Evolutionary conservation across 202 grass and related monocot genomes (phyloP).

Genomic region (Eragrostis tef): DNA sequence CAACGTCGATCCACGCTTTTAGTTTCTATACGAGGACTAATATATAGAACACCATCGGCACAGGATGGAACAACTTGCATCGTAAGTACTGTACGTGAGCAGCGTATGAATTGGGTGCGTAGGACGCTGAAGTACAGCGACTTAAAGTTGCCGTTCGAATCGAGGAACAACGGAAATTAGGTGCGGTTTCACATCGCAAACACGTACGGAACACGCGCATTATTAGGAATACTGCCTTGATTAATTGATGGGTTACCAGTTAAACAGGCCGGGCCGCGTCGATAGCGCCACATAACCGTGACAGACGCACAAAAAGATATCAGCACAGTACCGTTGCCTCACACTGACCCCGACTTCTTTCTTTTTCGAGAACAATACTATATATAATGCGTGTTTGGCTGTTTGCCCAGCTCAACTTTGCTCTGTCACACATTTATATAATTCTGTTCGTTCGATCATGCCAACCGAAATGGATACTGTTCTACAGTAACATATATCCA

Average conservation of each 20-base stretch:
- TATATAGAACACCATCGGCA: too few species aligned
- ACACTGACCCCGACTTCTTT: background rate
- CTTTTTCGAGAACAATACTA: too few species aligned
- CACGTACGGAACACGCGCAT: slow-evolving; percentile 1
- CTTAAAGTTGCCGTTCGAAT: slow-evolving; percentile 7
- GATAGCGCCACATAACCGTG: slow-evolving; percentile 31
- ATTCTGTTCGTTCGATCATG: background rate
- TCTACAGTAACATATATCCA: background rate
- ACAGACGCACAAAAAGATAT: background rate
- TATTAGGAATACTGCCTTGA: slow-evolving; percentile 25
- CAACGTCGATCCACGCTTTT: background rate
- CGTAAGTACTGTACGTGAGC: background rate
- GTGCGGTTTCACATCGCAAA: slow-evolving; percentile 33
- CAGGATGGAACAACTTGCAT: background rate
- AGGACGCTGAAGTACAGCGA: slow-evolving; percentile 8
- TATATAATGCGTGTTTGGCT: background rate
- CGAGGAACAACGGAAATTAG: slow-evolving; percentile 13
- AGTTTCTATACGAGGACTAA: too few species aligned
- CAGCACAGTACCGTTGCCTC: background rate
- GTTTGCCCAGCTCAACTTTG: background rate
- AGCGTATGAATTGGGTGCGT: background rate
- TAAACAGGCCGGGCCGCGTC: slow-evolving; percentile 3
- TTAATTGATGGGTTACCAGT: slow-evolving; percentile 46
- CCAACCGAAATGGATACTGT: background rate
- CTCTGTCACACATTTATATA: background rate